These are phyloP conservation scores for Ogataea paradorogensis DNA, from an alignment of 805 yeast genomes.

Conservation along the genomic window DNA sequence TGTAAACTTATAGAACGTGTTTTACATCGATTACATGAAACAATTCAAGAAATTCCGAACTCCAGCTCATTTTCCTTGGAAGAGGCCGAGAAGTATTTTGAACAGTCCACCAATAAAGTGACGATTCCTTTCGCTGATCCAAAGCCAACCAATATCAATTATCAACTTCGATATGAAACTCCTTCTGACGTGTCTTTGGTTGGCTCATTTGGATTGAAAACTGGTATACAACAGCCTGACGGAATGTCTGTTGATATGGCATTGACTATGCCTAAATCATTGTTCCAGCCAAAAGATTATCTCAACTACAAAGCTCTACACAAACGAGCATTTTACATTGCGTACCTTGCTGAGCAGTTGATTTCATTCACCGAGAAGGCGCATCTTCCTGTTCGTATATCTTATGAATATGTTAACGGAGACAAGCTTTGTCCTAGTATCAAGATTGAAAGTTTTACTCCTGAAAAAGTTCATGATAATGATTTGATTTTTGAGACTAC, in stretches of 20 bases:
- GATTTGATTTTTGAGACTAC: conserved; percentile 62
- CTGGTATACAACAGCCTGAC: conserved; percentile 62
- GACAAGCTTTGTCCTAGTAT: conserved; percentile 77
- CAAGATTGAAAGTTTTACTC: conserved; percentile 53
- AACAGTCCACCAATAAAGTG: conserved; percentile 43
- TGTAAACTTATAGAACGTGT: conserved; percentile 67
- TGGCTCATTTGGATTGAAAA: conserved; percentile 86
- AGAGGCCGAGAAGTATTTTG: conserved; percentile 57
- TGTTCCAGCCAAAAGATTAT: conserved; percentile 85
- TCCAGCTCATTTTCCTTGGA: conserved; percentile 48
- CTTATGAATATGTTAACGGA: conserved; percentile 69
- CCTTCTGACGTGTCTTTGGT: conserved; percentile 78
- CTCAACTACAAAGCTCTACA: conserved; percentile 86
- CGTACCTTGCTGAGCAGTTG: conserved; percentile 69
- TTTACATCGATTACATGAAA: conserved; percentile 67
- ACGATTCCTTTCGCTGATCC: conserved; percentile 89
- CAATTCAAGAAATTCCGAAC: conserved; percentile 63
- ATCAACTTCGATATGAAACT: conserved; percentile 61
- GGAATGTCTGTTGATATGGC: conserved; percentile 75
- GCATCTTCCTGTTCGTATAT: conserved; percentile 56
- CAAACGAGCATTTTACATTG: conserved; percentile 84
- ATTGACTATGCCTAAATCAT: conserved; percentile 71
- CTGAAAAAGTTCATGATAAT: conserved; percentile 40
- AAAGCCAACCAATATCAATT: conserved; percentile 66
- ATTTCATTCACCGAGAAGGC: conserved; percentile 50